These are phyloP conservation scores for Didymella exigua DNA, from an alignment of 2,329 filamentous ascomycete species.

Conservation along the genomic window DNA sequence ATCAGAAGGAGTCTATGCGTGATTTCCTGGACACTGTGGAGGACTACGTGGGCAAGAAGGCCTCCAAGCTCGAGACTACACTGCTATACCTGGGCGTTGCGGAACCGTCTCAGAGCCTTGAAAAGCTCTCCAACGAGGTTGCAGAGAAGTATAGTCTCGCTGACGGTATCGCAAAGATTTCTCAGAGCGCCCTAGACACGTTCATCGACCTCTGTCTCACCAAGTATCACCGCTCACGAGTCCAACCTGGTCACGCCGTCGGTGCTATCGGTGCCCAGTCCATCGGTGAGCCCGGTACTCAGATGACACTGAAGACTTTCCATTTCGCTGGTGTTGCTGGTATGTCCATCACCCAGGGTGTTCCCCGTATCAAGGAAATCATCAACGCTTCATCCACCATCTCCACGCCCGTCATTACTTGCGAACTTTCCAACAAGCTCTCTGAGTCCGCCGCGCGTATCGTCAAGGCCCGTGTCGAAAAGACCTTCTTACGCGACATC, in stretches of 20 bases:
- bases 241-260: constrained; percentile 93
- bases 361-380: constrained; percentile 99
- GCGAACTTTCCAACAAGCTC: constrained; percentile 76
- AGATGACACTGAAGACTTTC: constrained; percentile 99
- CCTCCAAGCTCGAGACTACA: constrained; percentile 63
- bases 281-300: constrained; percentile 96
- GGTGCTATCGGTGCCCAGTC: constrained; percentile 96
- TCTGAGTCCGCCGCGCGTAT: constrained; percentile 82
- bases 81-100: constrained; percentile 35
- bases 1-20: constrained; percentile 73
- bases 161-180: constrained; percentile 86
- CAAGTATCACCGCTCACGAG: constrained; percentile 89
- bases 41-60: constrained; percentile 69
- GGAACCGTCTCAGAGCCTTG: constrained; percentile 18
- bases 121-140: constrained; percentile 32
- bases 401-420: constrained; percentile 91
- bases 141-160: constrained; percentile 45
- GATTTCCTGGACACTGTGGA: constrained; percentile 81
- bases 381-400: constrained; percentile 97
- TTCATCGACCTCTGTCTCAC: constrained; percentile 84
- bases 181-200: constrained; percentile 69
- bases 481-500: constrained; percentile 85
- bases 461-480: constrained; percentile 92
- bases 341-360: constrained; percentile 99
- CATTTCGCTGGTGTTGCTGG: constrained; percentile 99